phyloP scores from a whole-genome alignment of 2,329 filamentous ascomycete genomes.

The Juglanconis oblonga region DNA sequence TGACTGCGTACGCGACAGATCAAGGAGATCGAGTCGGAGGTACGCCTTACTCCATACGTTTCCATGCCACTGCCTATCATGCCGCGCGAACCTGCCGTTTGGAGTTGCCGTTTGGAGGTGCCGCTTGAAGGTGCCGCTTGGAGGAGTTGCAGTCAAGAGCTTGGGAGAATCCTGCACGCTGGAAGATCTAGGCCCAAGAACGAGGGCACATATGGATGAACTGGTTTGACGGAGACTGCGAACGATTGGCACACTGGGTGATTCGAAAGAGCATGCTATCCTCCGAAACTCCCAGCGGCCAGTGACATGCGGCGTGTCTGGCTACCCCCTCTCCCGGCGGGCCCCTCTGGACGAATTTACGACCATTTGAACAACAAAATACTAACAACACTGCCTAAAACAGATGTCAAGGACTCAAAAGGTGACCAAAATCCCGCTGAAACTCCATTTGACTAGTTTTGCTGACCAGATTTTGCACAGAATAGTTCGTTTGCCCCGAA shows the following conservation, averaged over 20 bases:
- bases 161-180: neutral
- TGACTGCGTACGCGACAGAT: slow-evolving; percentile 57
- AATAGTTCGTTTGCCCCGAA: neutral
- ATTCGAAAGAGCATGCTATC: neutral
- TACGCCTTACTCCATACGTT: slow-evolving; percentile 42
- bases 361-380: slow-evolving; percentile 19
- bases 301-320: too few relatives aligned
- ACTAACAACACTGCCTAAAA: slow-evolving; percentile 18
- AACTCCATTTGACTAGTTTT: neutral
- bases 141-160: neutral
- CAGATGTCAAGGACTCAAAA: slow-evolving; percentile 82
- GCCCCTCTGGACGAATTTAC: neutral
- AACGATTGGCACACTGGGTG: neutral
- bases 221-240: neutral
- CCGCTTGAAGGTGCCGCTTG: too few relatives aligned
- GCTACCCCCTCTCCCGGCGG: too few relatives aligned
- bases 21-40: slow-evolving; percentile 94
- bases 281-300: too few relatives aligned
- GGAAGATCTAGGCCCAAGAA: neutral
- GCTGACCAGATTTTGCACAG: neutral
- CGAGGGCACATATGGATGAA: too few relatives aligned
- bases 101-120: neutral
- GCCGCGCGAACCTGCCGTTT: neutral
- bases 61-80: neutral
- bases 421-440: neutral